Conservation (phyloP, 2,329 filamentous ascomycete genomes). For the Neopestalotiopsis rosae region DNA sequence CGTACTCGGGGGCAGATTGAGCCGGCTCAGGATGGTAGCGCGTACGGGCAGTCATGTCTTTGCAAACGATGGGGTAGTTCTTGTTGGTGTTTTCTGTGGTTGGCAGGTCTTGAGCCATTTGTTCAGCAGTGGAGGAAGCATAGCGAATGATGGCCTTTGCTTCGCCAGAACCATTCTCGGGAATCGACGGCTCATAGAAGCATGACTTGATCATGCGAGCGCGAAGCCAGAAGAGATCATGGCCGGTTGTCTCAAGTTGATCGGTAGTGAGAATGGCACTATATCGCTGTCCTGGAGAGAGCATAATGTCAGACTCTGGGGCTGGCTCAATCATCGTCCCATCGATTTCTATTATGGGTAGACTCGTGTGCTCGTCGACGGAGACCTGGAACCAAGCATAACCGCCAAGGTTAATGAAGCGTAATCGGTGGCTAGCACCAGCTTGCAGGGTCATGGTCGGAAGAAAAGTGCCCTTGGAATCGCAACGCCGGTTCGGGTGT, state of each 20-base stretch:
- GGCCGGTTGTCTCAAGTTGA: slow-evolving; percentile 44
- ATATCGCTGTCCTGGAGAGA: slow-evolving; percentile 75
- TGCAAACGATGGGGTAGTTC: slow-evolving; percentile 48
- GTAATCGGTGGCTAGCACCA: slow-evolving; percentile 66
- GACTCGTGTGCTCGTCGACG: slow-evolving; percentile 65
- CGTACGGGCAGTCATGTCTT: slow-evolving; percentile 53
- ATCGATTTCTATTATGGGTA: slow-evolving; percentile 70
- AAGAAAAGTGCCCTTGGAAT: slow-evolving; percentile 42
- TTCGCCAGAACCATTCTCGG: slow-evolving; percentile 48
- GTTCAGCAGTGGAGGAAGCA: slow-evolving; percentile 28
- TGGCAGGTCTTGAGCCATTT: slow-evolving; percentile 38
- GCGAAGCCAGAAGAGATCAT: slow-evolving; percentile 66
- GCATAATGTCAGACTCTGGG: slow-evolving; percentile 64
- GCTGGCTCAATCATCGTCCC: slow-evolving; percentile 68
- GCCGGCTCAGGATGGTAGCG: slow-evolving; percentile 48
- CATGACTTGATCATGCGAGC: slow-evolving; percentile 66
- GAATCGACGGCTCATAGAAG: slow-evolving; percentile 56
- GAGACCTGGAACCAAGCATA: slow-evolving; percentile 76
- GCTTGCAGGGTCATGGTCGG: slow-evolving; percentile 54
- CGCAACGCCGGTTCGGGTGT: slow-evolving; percentile 47
- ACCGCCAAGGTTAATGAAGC: slow-evolving; percentile 72
- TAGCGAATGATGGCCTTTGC: slow-evolving; percentile 57
- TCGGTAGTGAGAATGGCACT: slow-evolving; percentile 69
- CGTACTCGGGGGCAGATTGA: slow-evolving; percentile 47
- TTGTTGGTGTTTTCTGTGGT: slow-evolving; percentile 40